Evolutionary conservation across 78 protist species (phyloP).

Genomic region (Bigelowiella natans): DNA sequence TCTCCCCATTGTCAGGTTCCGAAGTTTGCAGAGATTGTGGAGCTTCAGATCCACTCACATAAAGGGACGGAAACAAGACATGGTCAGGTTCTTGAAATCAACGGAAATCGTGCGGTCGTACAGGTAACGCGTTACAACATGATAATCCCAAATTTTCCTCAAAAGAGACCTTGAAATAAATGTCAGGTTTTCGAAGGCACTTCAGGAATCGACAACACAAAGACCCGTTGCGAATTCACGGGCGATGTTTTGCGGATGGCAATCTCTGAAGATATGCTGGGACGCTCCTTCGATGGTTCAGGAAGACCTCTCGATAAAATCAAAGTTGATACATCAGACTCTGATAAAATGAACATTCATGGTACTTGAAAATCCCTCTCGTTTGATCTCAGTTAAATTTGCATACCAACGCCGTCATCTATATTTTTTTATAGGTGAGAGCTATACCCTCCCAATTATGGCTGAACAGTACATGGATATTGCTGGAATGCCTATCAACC

Average conservation of each 20-base stretch:
- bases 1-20: constrained; percentile 34
- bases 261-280: constrained; percentile 96
- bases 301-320: constrained; percentile 95
- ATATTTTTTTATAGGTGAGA: not conserved
- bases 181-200: constrained; percentile 97
- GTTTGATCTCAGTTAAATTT: too few relatives aligned
- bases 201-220: constrained; percentile 88
- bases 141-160: too few relatives aligned
- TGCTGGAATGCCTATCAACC: constrained; percentile 94
- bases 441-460: constrained; percentile 17
- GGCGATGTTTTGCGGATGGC: constrained; percentile 84
- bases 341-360: not conserved
- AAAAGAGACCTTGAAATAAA: too few relatives aligned
- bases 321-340: not conserved
- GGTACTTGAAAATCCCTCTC: not conserved
- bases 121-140: too few relatives aligned
- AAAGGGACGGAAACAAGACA: not conserved
- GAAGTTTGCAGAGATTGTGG: constrained; percentile 93
- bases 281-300: constrained; percentile 97
- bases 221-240: constrained; percentile 82
- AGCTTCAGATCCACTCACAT: not conserved
- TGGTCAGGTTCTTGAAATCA: constrained; percentile 91
- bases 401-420: not conserved
- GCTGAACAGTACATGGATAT: constrained; percentile 96
- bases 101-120: constrained; percentile 86